Evolutionary conservation across 2,329 filamentous ascomycete species (phyloP).

Genomic region (Berkeleyomyces basicola): DNA sequence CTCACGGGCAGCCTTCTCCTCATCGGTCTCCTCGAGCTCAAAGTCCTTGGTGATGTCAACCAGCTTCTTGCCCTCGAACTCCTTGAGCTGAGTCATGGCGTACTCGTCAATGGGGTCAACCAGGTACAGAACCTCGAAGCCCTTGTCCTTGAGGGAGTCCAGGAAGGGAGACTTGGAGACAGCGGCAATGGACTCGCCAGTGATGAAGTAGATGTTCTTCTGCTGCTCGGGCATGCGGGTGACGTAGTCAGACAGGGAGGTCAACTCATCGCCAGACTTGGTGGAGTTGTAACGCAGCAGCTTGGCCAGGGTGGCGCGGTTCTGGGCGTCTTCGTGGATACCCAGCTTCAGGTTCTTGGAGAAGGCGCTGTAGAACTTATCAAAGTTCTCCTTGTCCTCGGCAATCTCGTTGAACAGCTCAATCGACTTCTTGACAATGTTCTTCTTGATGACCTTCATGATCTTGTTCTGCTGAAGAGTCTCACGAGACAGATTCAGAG

Average conservation of each 20-base stretch:
- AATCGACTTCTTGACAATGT: slow-evolving; percentile 99
- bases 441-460: slow-evolving; percentile 99
- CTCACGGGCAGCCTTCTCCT: slow-evolving; percentile 95
- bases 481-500: slow-evolving; percentile 98
- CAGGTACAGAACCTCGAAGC: slow-evolving; percentile 98
- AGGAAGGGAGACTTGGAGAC: slow-evolving; percentile 98
- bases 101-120: slow-evolving; percentile 99
- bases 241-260: slow-evolving; percentile 91
- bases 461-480: slow-evolving; percentile 99
- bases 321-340: slow-evolving; percentile 99
- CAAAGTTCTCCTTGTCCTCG: slow-evolving; percentile 99
- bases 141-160: slow-evolving; percentile 95
- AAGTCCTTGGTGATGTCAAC: slow-evolving; percentile 99
- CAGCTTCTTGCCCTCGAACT: slow-evolving; percentile 99
- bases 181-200: slow-evolving; percentile 96
- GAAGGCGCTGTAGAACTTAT: slow-evolving; percentile 99
- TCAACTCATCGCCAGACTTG: slow-evolving; percentile 93
- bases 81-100: slow-evolving; percentile 98
- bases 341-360: slow-evolving; percentile 99
- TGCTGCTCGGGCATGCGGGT: slow-evolving; percentile 99
- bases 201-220: slow-evolving; percentile 99
- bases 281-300: slow-evolving; percentile 97
- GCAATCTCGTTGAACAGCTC: slow-evolving; percentile 99
- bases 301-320: slow-evolving; percentile 85
- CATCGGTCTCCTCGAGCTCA: slow-evolving; percentile 98